These are phyloP conservation scores for Metarhizium anisopliae DNA, from an alignment of 2,329 filamentous ascomycete species.

Conservation along the genomic window DNA sequence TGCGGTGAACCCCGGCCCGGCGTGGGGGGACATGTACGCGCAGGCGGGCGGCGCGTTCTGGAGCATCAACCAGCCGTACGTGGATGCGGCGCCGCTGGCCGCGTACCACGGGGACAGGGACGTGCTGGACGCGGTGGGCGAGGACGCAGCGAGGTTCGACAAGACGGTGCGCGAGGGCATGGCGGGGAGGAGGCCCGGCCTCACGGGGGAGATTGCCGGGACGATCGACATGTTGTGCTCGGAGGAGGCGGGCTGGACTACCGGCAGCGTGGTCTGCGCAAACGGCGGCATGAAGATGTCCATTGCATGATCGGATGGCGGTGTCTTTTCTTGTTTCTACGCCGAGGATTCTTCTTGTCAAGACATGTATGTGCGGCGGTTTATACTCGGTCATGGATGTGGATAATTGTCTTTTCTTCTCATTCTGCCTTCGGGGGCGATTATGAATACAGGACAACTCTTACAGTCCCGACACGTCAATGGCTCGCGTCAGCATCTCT, in stretches of 20 bases:
- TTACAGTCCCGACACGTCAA: background rate
- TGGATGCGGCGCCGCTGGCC: slow-evolving; percentile 25
- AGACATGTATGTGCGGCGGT: too few species aligned
- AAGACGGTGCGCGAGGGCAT: slow-evolving; percentile 22
- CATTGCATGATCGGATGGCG: slow-evolving; percentile 16
- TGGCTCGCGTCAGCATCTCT: background rate
- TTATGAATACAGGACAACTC: background rate
- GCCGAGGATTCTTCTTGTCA: background rate
- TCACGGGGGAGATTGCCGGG: slow-evolving; percentile 52
- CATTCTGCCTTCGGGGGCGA: too few species aligned
- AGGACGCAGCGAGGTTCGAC: slow-evolving; percentile 24
- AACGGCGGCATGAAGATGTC: slow-evolving; percentile 46
- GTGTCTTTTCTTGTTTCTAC: background rate
- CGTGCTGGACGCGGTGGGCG: slow-evolving; percentile 19
- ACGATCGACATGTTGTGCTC: slow-evolving; percentile 63
- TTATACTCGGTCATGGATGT: background rate
- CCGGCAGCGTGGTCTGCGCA: slow-evolving; percentile 62
- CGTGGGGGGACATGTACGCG: slow-evolving; percentile 44
- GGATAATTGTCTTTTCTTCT: too few species aligned
- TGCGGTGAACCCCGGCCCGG: slow-evolving; percentile 48
- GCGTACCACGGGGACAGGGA: slow-evolving; percentile 23
- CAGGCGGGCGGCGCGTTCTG: slow-evolving; percentile 24
- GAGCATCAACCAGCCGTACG: slow-evolving; percentile 29
- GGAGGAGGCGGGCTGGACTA: slow-evolving; percentile 58
- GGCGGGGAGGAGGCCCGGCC: slow-evolving; percentile 25